phyloP scores from a whole-genome alignment of 2,329 filamentous ascomycete genomes.

The Dactylonectria estremocensis region DNA sequence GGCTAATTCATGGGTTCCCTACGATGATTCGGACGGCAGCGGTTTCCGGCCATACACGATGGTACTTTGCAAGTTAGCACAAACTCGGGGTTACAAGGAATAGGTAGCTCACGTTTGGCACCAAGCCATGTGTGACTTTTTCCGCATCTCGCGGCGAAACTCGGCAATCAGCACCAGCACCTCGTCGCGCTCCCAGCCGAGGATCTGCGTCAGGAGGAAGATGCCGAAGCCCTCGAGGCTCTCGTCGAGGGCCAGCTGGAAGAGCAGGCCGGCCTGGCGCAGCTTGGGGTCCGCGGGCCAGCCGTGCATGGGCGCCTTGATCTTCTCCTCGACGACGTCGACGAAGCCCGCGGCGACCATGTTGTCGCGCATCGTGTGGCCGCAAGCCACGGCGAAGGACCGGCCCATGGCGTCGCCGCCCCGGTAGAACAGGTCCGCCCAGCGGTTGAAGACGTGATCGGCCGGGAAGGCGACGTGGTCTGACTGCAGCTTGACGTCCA shows the following conservation, averaged over 20 bases:
- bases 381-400: conserved; percentile 42
- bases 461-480: conserved; percentile 32
- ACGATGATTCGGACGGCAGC: neutral
- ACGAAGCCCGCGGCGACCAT: conserved; percentile 53
- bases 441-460: conserved; percentile 48
- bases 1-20: neutral
- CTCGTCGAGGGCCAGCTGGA: conserved; percentile 48
- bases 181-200: conserved; percentile 50
- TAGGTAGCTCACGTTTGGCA: conserved; percentile 30
- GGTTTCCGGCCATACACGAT: conserved; percentile 41
- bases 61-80: conserved; percentile 26
- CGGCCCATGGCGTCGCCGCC: conserved; percentile 49
- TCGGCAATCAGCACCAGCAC: conserved; percentile 42
- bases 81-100: neutral
- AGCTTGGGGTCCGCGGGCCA: conserved; percentile 62
- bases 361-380: conserved; percentile 39
- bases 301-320: conserved; percentile 58
- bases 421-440: conserved; percentile 47
- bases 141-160: conserved; percentile 40
- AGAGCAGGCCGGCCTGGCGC: conserved; percentile 58
- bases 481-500: conserved; percentile 39
- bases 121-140: conserved; percentile 32
- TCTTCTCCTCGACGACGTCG: conserved; percentile 51
- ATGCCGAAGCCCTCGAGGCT: conserved; percentile 51
- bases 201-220: conserved; percentile 46